Percentiles rank a stretch among this genome's conserved stretches.
These are phyloP conservation scores for Thraustochytrium striatum DNA, from an alignment of 352 stramenopile species.

Conservation along the genomic window DNA sequence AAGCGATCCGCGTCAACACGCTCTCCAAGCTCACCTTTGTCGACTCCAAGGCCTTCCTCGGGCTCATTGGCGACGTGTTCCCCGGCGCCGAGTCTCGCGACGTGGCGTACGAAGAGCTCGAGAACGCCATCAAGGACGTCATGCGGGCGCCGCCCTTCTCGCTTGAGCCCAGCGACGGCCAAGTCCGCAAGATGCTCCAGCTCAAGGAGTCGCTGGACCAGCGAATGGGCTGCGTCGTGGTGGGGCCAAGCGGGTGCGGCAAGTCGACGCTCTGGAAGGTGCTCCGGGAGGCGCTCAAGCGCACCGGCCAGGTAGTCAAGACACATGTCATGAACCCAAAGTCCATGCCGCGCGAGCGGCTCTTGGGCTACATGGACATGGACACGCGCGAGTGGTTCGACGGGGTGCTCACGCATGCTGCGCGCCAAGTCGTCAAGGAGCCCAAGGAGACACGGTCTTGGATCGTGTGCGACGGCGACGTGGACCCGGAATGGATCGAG, in stretches of 20 bases:
- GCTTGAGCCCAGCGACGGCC: conserved; percentile 75
- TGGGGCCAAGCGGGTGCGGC: conserved; percentile 82
- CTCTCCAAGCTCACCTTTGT: conserved; percentile 88
- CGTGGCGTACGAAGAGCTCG: conserved; percentile 70
- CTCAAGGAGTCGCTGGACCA: conserved; percentile 89
- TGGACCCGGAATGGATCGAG: conserved; percentile 94
- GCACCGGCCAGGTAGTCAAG: conserved; percentile 74
- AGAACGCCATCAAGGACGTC: conserved; percentile 77
- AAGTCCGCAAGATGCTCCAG: conserved; percentile 90
- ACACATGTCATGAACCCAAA: conserved; percentile 94
- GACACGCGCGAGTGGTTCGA: conserved; percentile 92
- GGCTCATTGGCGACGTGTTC: conserved; percentile 87
- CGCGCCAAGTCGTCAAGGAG: conserved; percentile 82
- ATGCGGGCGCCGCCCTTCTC: conserved; percentile 81
- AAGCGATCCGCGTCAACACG: conserved; percentile 89
- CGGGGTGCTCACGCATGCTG: conserved; percentile 84
- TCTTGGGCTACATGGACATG: conserved; percentile 88
- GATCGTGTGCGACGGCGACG: conserved; percentile 91
- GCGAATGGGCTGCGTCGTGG: conserved; percentile 88
- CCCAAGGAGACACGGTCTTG: conserved; percentile 77
- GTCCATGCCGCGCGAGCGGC: conserved; percentile 79
- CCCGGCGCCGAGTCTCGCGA: conserved; percentile 74
- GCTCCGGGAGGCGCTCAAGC: conserved; percentile 72
- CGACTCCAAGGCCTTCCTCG: conserved; percentile 79
- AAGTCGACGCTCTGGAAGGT: conserved; percentile 90